phyloP scores from a whole-genome alignment of 2,329 filamentous ascomycete genomes.

The Myriosclerotinia curreyana region DNA sequence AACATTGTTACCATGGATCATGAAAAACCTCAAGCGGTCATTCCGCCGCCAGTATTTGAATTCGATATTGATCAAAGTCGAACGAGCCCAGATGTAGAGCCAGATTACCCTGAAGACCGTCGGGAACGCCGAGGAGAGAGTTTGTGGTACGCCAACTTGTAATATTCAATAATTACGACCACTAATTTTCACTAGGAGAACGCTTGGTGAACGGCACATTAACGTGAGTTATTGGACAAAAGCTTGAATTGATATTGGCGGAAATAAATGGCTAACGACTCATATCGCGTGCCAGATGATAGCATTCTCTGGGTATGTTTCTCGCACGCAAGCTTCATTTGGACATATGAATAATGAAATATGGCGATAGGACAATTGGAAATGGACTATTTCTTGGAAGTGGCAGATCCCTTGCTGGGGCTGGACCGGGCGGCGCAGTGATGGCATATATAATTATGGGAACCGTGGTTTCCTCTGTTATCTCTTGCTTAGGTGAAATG shows the following conservation, averaged over 20 bases:
- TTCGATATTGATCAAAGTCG: slow-evolving; percentile 26
- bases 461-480: slow-evolving; percentile 45
- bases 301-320: slow-evolving; percentile 44
- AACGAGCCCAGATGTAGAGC: slow-evolving; percentile 31
- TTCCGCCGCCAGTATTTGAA: slow-evolving; percentile 32
- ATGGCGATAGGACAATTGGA: slow-evolving; percentile 41
- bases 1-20: slow-evolving; percentile 32
- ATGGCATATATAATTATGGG: slow-evolving; percentile 45
- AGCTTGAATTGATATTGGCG: background rate
- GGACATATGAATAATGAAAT: slow-evolving; percentile 17
- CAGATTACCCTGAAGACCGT: slow-evolving; percentile 30
- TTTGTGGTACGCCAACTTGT: slow-evolving; percentile 31
- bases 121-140: slow-evolving; percentile 34
- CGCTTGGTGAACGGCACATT: slow-evolving; percentile 44
- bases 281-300: slow-evolving; percentile 41
- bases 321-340: slow-evolving; percentile 5
- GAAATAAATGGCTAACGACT: slow-evolving; percentile 20
- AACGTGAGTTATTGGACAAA: slow-evolving; percentile 36
- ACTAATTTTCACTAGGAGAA: slow-evolving; percentile 39
- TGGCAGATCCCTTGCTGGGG: slow-evolving; percentile 43
- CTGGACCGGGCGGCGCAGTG: slow-evolving; percentile 44
- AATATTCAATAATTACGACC: background rate
- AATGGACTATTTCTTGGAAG: slow-evolving; percentile 46
- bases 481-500: slow-evolving; percentile 45
- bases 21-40: slow-evolving; percentile 35